Evolutionary conservation across 1,284 basidiomycete genomes (phyloP), one percentile per base, ranked within the genome.

Genomic region (Cutaneotrichosporon sp.): DNA sequence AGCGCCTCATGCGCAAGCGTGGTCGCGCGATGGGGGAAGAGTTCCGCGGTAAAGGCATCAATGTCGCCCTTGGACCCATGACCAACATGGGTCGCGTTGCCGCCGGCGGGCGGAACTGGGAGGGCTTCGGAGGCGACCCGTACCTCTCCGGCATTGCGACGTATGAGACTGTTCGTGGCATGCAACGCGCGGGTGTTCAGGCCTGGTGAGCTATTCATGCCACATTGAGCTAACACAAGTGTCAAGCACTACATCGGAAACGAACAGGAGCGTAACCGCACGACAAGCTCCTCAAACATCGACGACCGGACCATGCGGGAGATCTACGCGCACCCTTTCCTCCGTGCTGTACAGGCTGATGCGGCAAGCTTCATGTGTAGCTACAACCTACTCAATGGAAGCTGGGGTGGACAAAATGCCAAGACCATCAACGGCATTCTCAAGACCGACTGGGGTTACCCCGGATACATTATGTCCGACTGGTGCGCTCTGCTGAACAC

Each of bases 41-140:
- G 74, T 84, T 85, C 73, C 79, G 80, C 56, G 84, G 80, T 34
- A 90, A 92, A 68, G 90, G 90, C 38, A 84, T 86, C 52, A 81
- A 93, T 64, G 78, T 86, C 52, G 81, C 80, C 8, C 76, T 87
- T 8, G 84, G 84, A 8, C 75, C 72, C 2, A 67, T 68, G 63
- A 72, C 69, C 39, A 74, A 75, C 51, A 68, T 85, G 47, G 79
- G 78, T 49, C 79, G 85, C n/a, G 77, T 77, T 1, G 80, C 84
- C 5, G 80, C 80, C 16, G 82, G 78, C 3, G 89, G 89, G 0
- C 77, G 89, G 10, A 89, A 88, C 70, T 92, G 87, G 87, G 88
- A 92, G 76, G 87, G 86, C 8, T 90, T 88, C 58, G 84, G 87
- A 42, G 67, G 54, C 25, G 70, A 73, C 57, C 87, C 88, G 0